These are phyloP conservation scores for Colletotrichum incanum DNA, from an alignment of 2,329 filamentous ascomycete species.

Conservation along the genomic window DNA sequence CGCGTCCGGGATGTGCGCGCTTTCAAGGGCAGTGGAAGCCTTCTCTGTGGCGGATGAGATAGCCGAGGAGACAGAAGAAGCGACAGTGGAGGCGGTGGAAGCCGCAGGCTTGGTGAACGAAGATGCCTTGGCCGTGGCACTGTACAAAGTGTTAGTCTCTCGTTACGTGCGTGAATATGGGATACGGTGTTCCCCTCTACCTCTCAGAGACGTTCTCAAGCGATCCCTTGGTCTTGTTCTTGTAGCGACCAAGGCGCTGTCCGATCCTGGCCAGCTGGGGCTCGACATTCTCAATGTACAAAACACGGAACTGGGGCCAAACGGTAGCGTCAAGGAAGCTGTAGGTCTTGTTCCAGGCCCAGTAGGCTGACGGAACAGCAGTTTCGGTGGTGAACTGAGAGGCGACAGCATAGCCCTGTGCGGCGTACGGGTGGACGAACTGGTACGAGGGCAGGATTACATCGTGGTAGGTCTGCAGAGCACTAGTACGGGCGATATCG, in stretches of 20 bases:
- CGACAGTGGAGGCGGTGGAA: constrained; percentile 47
- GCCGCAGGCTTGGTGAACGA: constrained; percentile 59
- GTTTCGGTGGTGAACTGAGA: constrained; percentile 79
- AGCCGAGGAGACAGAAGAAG: constrained; percentile 49
- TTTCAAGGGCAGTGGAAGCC: constrained; percentile 40
- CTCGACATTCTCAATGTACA: constrained; percentile 94
- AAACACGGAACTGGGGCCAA: constrained; percentile 83
- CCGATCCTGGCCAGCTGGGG: constrained; percentile 95
- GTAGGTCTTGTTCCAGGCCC: constrained; percentile 78
- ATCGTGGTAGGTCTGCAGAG: constrained; percentile 78
- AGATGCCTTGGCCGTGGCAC: constrained; percentile 51
- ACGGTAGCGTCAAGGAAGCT: constrained; percentile 82
- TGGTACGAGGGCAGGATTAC: constrained; percentile 83
- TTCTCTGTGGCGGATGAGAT: constrained; percentile 46
- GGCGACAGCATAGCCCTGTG: constrained; percentile 77
- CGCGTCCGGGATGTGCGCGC: constrained; percentile 42
- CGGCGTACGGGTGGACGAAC: constrained; percentile 80
- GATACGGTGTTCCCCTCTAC: constrained; percentile 40
- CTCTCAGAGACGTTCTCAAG: constrained; percentile 54
- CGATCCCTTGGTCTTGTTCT: constrained; percentile 59
- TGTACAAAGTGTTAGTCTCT: constrained; percentile 5
- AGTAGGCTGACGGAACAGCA: constrained; percentile 80
- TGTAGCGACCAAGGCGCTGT: constrained; percentile 86
- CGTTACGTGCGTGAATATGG: not conserved
- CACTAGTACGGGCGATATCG: constrained; percentile 73